Evolutionary conservation across 1,139 yeast genomes (phyloP).

Genomic region (Saccharomycopsis hybrid): DNA sequence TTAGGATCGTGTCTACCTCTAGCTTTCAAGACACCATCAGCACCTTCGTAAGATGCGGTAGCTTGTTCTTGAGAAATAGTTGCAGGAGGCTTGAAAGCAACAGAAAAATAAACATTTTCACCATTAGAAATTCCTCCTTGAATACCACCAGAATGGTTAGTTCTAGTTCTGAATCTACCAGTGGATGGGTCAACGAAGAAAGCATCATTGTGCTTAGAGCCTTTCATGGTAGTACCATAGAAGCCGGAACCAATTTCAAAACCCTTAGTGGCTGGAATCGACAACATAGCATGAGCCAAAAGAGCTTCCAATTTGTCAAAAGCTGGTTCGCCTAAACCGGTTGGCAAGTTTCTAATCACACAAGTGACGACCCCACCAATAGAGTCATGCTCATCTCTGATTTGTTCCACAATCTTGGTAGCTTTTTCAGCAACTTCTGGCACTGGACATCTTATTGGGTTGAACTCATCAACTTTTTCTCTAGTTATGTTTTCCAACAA

Average conservation of each 20-base stretch:
- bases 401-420: constrained; percentile 81
- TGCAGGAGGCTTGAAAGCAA: constrained; percentile 97
- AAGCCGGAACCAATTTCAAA: constrained; percentile 98
- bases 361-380: constrained; percentile 98
- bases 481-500: constrained; percentile 72
- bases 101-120: constrained; percentile 86
- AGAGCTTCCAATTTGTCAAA: constrained; percentile 93
- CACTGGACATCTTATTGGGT: constrained; percentile 94
- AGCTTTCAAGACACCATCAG: constrained; percentile 81
- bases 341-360: constrained; percentile 87
- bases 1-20: constrained; percentile 98
- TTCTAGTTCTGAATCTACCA: constrained; percentile 67
- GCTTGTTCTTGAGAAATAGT: constrained; percentile 90
- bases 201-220: constrained; percentile 89
- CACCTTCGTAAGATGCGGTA: constrained; percentile 84
- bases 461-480: constrained; percentile 79
- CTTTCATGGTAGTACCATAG: constrained; percentile 81
- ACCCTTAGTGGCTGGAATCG: constrained; percentile 96
- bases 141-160: constrained; percentile 94
- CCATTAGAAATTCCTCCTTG: constrained; percentile 98
- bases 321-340: constrained; percentile 95
- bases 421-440: constrained; percentile 61
- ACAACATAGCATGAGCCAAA: constrained; percentile 95
- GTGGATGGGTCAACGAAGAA: constrained; percentile 53
- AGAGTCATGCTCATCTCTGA: constrained; percentile 83